Base-by-base conservation (phyloP, 2,329 filamentous ascomycete genomes). In the Fusarium multiceps region DNA sequence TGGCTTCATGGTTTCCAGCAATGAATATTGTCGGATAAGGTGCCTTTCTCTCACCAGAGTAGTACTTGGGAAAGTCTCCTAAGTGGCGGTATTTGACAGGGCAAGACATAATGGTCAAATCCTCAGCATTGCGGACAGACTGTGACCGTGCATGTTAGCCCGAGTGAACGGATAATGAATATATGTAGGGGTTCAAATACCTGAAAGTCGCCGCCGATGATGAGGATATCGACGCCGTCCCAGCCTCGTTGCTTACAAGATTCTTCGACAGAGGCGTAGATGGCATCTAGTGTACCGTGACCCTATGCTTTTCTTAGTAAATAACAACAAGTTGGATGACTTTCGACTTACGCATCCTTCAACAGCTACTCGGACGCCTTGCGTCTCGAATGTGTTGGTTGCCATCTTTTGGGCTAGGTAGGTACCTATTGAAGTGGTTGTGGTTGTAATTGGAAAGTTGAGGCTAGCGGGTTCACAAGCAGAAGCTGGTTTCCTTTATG, bases 201-300 rank as follows among this genome's bases (percentile, higher is more conserved):
- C 84, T 98, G 93, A 72, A 99, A 99, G 78, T 99, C 96, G 28
- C 96, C 96, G 59, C 95, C 93, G 74, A 99, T 97, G 75, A 99
- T 97, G 72, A 99, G 82, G 13, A 98, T 82, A 78, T 99, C 96
- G 30, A 98, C 89, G 34, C 87, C 88, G 70, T 92, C 85, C 94
- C 95, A 98, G 25, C 87, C 87, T 73, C 92, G 92, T 47, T 86
- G 83, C 69, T 88, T 83, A 79, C 91, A 93, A 12, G 93, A 86
- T 68, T 88, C 85, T 42, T 87, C 83, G 27, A 97, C 88, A 2
- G 93, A 91, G 2, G 91, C 88, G 79, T 98, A 99, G 73, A 99
- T 98, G 60, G 93, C 92, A 78, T 98, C 88, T 55, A 99, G 88
- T 1, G 91, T 93, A 69, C 96, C 96, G 81, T 99, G 96, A 62